Evolutionary conservation across 345 rosid species (phyloP).

Genomic region (Moricandia arvensis): DNA sequence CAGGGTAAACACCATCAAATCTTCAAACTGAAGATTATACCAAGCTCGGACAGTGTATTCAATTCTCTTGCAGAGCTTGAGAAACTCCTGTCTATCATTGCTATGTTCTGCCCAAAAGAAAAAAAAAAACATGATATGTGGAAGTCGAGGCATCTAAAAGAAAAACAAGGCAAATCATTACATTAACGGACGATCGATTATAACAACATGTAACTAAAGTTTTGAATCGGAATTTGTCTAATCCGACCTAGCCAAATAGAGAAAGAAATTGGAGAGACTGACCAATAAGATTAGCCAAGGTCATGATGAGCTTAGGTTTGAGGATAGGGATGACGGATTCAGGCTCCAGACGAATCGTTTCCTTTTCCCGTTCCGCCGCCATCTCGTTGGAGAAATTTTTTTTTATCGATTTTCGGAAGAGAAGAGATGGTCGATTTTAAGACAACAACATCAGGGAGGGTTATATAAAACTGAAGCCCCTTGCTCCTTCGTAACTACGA

Average conservation of each 20-base stretch:
- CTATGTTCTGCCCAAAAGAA: conserved; percentile 52
- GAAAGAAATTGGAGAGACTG: conserved; percentile 6
- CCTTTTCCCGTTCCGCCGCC: conserved; percentile 46
- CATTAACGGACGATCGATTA: not conserved
- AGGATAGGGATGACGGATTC: conserved; percentile 93
- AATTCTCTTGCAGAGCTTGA: conserved; percentile 86
- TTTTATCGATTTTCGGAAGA: no score
- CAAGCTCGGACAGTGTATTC: conserved; percentile 97
- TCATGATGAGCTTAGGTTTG: conserved; percentile 89
- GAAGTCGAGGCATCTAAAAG: not conserved
- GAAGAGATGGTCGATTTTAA: no score
- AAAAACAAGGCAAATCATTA: not conserved
- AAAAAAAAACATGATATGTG: not conserved
- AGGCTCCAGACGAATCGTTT: conserved; percentile 75
- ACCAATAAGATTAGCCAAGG: conserved; percentile 94
- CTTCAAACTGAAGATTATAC: conserved; percentile 93
- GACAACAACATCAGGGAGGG: no score
- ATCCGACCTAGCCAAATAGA: not conserved
- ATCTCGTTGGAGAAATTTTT: conserved; percentile 23
- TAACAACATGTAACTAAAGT: not conserved
- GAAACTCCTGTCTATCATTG: conserved; percentile 71
- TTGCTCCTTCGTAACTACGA: not conserved
- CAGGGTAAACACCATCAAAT: conserved; percentile 73
- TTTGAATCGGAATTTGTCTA: not conserved
- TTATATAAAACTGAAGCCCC: conserved; percentile 18